These are phyloP conservation scores for Fusarium secorum DNA, from an alignment of 2,329 filamentous ascomycete genomes.

Conservation along the genomic window DNA sequence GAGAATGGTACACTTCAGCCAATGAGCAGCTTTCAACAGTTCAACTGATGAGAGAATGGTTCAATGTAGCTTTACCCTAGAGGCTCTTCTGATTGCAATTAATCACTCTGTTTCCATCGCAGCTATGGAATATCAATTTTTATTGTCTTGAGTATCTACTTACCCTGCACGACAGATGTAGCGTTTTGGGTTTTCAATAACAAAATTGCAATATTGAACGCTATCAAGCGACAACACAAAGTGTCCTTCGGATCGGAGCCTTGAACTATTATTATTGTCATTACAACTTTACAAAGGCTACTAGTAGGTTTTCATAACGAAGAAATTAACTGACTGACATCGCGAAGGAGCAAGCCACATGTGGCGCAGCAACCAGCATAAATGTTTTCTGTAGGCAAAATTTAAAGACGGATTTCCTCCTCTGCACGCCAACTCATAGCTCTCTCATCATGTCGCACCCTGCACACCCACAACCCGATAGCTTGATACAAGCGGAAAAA, in stretches of 20 bases:
- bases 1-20: too few species aligned
- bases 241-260: fast-evolving
- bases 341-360: fast-evolving
- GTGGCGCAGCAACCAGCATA: neutral
- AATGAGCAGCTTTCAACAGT: fast-evolving
- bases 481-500: conserved; percentile 47
- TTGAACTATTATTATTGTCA: fast-evolving
- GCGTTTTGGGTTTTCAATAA: neutral
- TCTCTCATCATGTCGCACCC: conserved; percentile 4
- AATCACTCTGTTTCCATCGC: fast-evolving
- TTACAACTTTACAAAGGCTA: fast-evolving
- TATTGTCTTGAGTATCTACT: neutral
- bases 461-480: conserved; percentile 36
- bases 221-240: fast-evolving
- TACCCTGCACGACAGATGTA: neutral
- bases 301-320: fast-evolving
- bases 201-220: neutral
- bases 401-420: neutral
- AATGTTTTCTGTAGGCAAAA: neutral
- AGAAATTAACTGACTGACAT: fast-evolving
- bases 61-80: too few species aligned
- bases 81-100: too few species aligned
- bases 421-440: neutral
- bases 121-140: neutral
- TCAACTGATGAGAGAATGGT: fast-evolving